Evolutionary conservation across 176 grass and related monocot species (phyloP).

Genomic region (Saccharum spontaneum): DNA sequence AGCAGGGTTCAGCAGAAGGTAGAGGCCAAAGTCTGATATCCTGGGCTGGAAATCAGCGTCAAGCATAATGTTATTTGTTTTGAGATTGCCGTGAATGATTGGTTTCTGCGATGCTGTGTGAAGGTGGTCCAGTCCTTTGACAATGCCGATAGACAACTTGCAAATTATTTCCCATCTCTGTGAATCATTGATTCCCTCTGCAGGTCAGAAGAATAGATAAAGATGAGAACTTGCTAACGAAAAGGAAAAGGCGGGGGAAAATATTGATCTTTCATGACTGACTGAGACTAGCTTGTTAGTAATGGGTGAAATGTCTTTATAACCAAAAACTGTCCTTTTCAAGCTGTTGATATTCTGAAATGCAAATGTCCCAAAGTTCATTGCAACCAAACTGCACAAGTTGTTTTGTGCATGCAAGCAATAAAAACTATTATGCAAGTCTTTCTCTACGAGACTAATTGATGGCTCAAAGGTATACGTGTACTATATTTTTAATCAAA

Average conservation of each 20-base stretch:
- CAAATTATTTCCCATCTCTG: conserved; percentile 87
- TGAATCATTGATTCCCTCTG: conserved; percentile 88
- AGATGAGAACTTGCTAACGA: not conserved
- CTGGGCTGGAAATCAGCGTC: conserved; percentile 88
- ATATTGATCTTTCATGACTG: not conserved
- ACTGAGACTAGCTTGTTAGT: not conserved
- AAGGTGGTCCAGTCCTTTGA: conserved; percentile 85
- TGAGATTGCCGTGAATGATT: conserved; percentile 88
- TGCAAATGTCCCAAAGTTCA: not conserved
- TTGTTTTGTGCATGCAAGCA: not conserved
- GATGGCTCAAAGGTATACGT: not conserved
- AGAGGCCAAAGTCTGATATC: conserved; percentile 81
- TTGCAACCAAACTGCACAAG: not conserved
- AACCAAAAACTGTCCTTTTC: conserved; percentile 16
- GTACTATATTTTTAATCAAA: not conserved
- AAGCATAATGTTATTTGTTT: conserved; percentile 87
- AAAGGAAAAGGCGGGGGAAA: not conserved
- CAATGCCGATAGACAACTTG: conserved; percentile 80
- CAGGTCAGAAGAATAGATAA: conserved; percentile 19
- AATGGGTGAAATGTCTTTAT: not conserved
- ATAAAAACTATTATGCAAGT: not conserved
- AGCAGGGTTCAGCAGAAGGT: conserved; percentile 62
- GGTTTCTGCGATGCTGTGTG: conserved; percentile 67
- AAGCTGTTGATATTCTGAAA: not conserved
- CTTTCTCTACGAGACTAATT: not conserved